Base-by-base conservation (phyloP, 116 monocot genomes). In the Cymodocea nodosa region DNA sequence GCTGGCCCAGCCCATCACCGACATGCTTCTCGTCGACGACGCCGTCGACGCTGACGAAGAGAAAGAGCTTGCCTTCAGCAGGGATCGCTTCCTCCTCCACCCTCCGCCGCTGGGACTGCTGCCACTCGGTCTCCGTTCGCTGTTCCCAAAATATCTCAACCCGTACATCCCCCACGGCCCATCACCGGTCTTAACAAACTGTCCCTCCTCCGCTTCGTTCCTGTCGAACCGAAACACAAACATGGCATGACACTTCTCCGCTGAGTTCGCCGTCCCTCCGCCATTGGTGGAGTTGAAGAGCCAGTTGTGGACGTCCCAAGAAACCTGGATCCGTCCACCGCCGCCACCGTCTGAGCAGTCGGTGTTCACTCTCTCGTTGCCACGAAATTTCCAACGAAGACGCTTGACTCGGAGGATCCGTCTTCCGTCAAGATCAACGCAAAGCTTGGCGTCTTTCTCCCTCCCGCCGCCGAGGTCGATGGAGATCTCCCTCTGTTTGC, bases 261-360 rank as follows among this genome's bases (percentile, higher is more conserved):
- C 83, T 14, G 74, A 13, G 7, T 56, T 20, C 35, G 60, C 62
- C 13, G 52, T 50, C 24, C 60, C 73, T 53, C 68, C 35, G 66
- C 56, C 18, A 35, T 63, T 37, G 16, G 66, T 3, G 2, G 59
- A 58, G 59, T 74, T 36, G 60, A 95, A 95, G 16, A 95, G 74
- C 95, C 95, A 95, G 70, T 78, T 76, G 76, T 95, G 85, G 30
- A 95, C 79, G 76, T 95, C 90, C 95, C 95, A 95, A 14, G 95
- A 95, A 65, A 95, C 71, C 70, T 72, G 85, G 56, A 95, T 72
- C 50, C 74, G 63, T 52, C 57, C 71, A 15, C 16, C 66, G 2
- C 17, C 36, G 2, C 35, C 35, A 17, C 54, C 54, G 15, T 6
- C 11, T 4, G 35, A 25, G 65, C 59, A 79, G 44, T 69, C 79